Conservation (phyloP, 441 rosid species). For the Kokia cookei region DNA sequence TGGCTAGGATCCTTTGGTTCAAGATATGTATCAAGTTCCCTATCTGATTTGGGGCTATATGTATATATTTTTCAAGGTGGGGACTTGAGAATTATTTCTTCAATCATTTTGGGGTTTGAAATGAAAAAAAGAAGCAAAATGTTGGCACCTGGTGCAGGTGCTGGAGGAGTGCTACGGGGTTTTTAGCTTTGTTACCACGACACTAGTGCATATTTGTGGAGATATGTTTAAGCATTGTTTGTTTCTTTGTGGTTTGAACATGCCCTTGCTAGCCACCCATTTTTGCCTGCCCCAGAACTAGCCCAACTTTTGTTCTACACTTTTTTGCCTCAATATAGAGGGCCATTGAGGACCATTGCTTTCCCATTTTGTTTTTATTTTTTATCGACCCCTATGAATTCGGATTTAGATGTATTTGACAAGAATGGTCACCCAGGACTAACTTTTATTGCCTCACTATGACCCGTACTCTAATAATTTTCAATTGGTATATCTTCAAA, state of each 20-base stretch:
- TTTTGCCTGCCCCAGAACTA: neutral
- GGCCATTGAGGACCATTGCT: neutral
- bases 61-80: neutral
- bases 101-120: constrained; percentile 5
- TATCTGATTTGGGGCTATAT: neutral
- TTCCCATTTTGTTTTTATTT: neutral
- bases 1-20: neutral
- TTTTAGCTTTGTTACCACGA: neutral
- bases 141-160: neutral
- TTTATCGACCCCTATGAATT: neutral
- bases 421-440: neutral
- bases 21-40: neutral
- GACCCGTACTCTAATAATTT: no score
- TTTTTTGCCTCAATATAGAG: neutral
- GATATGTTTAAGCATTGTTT: neutral
- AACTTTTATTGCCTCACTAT: no score
- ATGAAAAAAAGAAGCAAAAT: neutral
- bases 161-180: neutral
- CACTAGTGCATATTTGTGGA: neutral
- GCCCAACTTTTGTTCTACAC: neutral
- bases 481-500: no score
- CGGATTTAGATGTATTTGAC: neutral
- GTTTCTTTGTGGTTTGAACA: neutral
- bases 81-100: neutral
- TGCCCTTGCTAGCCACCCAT: neutral